Conservation (phyloP, 169 alveolate species). For the Toxoplasma gondii region DNA sequence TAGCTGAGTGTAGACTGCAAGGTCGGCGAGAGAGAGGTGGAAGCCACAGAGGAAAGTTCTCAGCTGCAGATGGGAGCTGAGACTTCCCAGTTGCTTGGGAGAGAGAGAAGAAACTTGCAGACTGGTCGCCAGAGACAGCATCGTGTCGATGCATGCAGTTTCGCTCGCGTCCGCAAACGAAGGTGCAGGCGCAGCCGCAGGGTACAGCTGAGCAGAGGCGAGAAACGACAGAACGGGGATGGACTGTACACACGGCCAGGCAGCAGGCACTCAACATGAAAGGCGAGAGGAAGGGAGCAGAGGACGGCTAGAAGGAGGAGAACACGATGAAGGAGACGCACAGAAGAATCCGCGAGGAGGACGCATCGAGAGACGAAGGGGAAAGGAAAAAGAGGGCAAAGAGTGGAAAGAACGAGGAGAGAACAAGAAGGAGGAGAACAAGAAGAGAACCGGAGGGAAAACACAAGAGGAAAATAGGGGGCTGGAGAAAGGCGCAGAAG, state of each 20-base stretch:
- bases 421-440: not conserved
- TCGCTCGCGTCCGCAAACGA: not conserved
- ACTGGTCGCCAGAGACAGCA: not conserved
- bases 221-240: not conserved
- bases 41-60: constrained; percentile 38
- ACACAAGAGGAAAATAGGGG: not conserved
- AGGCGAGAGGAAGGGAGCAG: not conserved
- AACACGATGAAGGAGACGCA: not conserved
- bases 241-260: not conserved
- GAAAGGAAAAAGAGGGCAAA: not conserved
- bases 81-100: not conserved
- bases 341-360: not conserved
- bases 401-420: not conserved
- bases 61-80: constrained; percentile 31
- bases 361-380: not conserved
- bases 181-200: not conserved
- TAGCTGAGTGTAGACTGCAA: constrained; percentile 36
- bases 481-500: not conserved
- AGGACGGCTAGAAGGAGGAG: not conserved
- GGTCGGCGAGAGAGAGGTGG: constrained; percentile 50
- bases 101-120: not conserved
- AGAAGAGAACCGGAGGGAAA: not conserved
- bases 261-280: not conserved
- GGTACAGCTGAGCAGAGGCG: not conserved
- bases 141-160: constrained; percentile 9